Evolutionary conservation across 139 green algal species (phyloP).

Genomic region (Closterium sp.): DNA sequence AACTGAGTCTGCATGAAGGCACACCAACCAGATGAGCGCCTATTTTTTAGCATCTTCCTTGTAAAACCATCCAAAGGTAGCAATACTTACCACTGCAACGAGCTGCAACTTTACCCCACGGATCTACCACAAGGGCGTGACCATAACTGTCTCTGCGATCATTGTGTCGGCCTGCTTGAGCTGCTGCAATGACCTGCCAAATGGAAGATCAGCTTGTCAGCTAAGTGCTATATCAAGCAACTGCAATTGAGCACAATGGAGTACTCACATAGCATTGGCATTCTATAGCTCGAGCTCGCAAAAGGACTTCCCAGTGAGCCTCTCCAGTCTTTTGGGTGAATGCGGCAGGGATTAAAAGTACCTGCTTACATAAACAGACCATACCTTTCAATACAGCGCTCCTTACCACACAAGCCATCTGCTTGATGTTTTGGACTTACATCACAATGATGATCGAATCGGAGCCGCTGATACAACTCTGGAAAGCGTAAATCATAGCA

Average conservation of each 20-base stretch:
- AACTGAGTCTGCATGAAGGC: neutral
- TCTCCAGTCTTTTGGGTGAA: constrained; percentile 66
- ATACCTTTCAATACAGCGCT: too few species aligned
- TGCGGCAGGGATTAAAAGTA: constrained; percentile 64
- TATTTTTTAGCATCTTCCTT: too few species aligned
- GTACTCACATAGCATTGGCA: constrained; percentile 77
- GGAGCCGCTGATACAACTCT: constrained; percentile 82
- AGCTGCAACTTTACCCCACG: constrained; percentile 83
- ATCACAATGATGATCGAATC: constrained; percentile 53
- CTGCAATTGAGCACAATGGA: neutral
- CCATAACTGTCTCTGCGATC: constrained; percentile 83
- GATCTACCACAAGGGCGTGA: constrained; percentile 85
- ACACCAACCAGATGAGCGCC: neutral
- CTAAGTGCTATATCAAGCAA: neutral
- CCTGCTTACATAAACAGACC: neutral
- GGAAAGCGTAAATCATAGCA: constrained; percentile 98
- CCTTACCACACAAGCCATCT: neutral
- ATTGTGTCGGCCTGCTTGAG: constrained; percentile 84
- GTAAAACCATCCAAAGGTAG: neutral
- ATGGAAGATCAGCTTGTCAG: neutral
- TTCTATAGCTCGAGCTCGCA: constrained; percentile 91
- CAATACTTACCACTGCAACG: constrained; percentile 56
- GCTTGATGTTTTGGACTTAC: neutral
- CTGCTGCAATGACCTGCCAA: neutral
- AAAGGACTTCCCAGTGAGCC: constrained; percentile 92